phyloP scores from a whole-genome alignment of 306 rosid genomes.

The Lathyrus tuberosus region DNA sequence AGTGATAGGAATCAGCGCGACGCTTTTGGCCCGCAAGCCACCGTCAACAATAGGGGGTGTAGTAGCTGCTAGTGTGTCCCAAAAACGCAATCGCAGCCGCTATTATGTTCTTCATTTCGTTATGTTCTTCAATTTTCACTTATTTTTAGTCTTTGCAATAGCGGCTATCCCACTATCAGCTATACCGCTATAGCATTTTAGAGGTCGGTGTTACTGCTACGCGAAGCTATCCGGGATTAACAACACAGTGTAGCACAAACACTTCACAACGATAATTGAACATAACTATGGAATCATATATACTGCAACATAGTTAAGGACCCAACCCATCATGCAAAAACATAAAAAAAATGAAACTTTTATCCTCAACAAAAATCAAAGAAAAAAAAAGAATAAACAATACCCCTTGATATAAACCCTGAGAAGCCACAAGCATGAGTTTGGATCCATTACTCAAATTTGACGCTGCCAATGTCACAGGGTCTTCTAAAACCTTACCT shows the following conservation, averaged over 20 bases:
- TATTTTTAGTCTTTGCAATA: too few species aligned
- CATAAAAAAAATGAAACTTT: not conserved
- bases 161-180: too few species aligned
- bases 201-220: too few species aligned
- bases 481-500: conserved; percentile 89
- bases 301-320: conserved; percentile 8
- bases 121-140: too few species aligned
- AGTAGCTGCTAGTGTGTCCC: too few species aligned
- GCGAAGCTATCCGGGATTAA: too few species aligned
- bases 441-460: conserved; percentile 69
- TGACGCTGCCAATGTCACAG: conserved; percentile 60
- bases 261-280: conserved; percentile 12
- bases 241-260: not conserved
- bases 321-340: conserved; percentile 12
- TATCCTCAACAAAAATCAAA: not conserved
- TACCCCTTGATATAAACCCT: conserved; percentile 99
- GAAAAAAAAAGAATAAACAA: not conserved
- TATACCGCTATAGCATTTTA: too few species aligned
- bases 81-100: too few species aligned
- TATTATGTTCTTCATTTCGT: too few species aligned
- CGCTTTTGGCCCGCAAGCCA: too few species aligned
- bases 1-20: too few species aligned
- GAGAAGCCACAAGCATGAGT: conserved; percentile 91
- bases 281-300: conserved; percentile 22
- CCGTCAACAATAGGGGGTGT: too few species aligned